Evolutionary conservation across 805 yeast genomes (phyloP).

Genomic region (Cyberlindnera amylophila): DNA sequence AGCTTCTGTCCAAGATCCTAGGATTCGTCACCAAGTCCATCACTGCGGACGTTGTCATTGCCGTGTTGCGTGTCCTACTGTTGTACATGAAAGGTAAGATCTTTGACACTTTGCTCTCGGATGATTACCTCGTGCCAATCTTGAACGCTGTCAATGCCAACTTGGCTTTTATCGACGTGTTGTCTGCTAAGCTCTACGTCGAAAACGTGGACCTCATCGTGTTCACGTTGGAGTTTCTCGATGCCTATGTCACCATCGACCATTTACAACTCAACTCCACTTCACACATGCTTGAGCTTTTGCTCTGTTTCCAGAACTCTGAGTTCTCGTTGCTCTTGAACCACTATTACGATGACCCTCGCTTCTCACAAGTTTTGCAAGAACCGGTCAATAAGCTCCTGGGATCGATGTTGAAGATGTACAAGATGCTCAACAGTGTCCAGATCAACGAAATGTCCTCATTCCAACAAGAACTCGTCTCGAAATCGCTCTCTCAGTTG

Average conservation of each 20-base stretch:
- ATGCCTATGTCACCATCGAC: slow-evolving; percentile 19
- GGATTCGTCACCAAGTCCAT: slow-evolving; percentile 39
- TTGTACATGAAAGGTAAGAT: slow-evolving; percentile 22
- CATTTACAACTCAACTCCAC: slow-evolving; percentile 20
- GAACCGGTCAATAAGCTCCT: slow-evolving; percentile 14
- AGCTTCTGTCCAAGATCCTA: slow-evolving; percentile 38
- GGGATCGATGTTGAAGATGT: slow-evolving; percentile 10
- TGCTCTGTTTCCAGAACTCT: slow-evolving; percentile 44
- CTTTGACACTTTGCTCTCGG: slow-evolving; percentile 16
- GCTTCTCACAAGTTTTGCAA: slow-evolving; percentile 10
- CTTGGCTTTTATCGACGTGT: slow-evolving; percentile 14
- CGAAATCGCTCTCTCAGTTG: slow-evolving; percentile 11
- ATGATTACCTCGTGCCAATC: slow-evolving; percentile 16
- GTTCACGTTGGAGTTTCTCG: slow-evolving; percentile 20
- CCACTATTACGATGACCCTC: slow-evolving; percentile 35
- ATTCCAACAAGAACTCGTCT: slow-evolving; percentile 20
- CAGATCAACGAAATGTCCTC: slow-evolving; percentile 18
- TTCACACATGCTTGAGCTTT: slow-evolving; percentile 36
- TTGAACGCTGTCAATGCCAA: slow-evolving; percentile 20
- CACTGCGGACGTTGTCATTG: slow-evolving; percentile 35
- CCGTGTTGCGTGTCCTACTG: slow-evolving; percentile 37
- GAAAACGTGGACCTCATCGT: slow-evolving; percentile 25
- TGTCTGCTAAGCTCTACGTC: slow-evolving; percentile 17
- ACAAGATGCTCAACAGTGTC: slow-evolving; percentile 13
- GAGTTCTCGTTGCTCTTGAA: slow-evolving; percentile 43